Percentiles rank a stretch among this genome's conserved stretches.
Evolutionary conservation across 1,284 basidiomycete species (phyloP).

Genomic region (Sanguinoderma infundibulare): DNA sequence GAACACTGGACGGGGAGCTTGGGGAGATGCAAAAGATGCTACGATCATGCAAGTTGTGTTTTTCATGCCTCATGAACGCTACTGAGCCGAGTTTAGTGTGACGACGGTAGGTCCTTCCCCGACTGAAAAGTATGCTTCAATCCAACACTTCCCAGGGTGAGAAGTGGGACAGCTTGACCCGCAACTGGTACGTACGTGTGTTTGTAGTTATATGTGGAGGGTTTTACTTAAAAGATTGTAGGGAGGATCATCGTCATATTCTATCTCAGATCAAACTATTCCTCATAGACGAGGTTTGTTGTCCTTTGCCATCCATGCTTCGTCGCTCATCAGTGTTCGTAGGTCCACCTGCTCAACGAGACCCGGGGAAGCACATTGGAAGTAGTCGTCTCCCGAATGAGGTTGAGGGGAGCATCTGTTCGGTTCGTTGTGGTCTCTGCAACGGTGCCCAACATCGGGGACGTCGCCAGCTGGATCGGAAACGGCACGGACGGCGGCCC

Average conservation of each 20-base stretch:
- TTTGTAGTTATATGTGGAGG: not conserved
- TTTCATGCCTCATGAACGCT: not conserved
- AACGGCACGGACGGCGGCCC: constrained; percentile 44
- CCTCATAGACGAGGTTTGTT: constrained; percentile 86
- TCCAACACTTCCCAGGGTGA: constrained; percentile 66
- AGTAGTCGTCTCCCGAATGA: constrained; percentile 94
- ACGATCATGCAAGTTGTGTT: constrained; percentile 67
- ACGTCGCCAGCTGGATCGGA: constrained; percentile 92
- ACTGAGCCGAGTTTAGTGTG: constrained; percentile 48
- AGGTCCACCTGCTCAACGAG: constrained; percentile 95
- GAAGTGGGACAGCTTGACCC: constrained; percentile 93
- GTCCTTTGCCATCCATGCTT: not conserved
- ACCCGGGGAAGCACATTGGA: constrained; percentile 89
- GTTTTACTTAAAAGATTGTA: constrained; percentile 32
- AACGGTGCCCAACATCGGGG: constrained; percentile 91
- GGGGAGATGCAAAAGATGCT: constrained; percentile 75
- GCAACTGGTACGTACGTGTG: constrained; percentile 62
- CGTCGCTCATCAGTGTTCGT: not conserved
- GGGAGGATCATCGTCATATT: constrained; percentile 67
- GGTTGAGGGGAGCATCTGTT: constrained; percentile 66
- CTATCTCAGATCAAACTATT: constrained; percentile 77
- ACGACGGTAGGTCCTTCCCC: constrained; percentile 62
- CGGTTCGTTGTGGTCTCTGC: constrained; percentile 92
- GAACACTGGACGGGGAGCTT: constrained; percentile 58
- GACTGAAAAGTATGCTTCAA: no score